Base-by-base conservation (phyloP, 116 monocot species). In the Phalaenopsis hybrid region DNA sequence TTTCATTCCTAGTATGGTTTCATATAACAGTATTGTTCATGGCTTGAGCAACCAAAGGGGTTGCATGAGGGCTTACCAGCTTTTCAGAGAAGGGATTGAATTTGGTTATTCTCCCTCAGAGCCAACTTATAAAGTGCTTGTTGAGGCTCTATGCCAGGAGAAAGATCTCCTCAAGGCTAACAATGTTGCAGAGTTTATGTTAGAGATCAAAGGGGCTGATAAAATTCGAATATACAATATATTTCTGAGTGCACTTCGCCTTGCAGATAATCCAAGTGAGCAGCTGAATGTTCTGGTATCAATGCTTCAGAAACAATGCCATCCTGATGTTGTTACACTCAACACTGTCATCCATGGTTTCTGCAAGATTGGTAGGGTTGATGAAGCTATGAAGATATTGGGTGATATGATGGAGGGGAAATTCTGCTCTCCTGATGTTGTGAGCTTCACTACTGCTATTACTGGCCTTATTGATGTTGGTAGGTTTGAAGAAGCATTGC, bases 281-380 rank as follows among this genome's bases (percentile, higher is more conserved):
- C 97, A 94, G 57, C 88, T 97, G 23, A 89, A 90, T 81, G 83
- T 97, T 0, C 91, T 97, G 6, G 86, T 91, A 12, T 87, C 75
- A 21, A 97, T 97, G 94, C 92, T 97, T 82, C 91, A 90, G 79
- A 89, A 89, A 48, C 88, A 88, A 85, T 90, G 92, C 81, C 82
- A 45, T 34, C 97, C 97, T 0, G 92, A 97, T 79, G 82, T 85
- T 9, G 81, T 97, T 67, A 94, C 94, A 1, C 90, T 97, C n/a
- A 97, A 97, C 77, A 97, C 91, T 72, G 85, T 97, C 17, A 89
- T 97, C 72, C 91, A 94, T 78, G 90, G 94, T 46, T 94, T 97
- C 86, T 97, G 94, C 85, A 94, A 86, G 84, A 52, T 84, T 18
- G 87, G 92, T 8, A 91, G 82, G 44, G 82, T 93, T 4, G 57